phyloP scores from a whole-genome alignment of 768 basidiomycete species.

The Podaxis sp. region DNA sequence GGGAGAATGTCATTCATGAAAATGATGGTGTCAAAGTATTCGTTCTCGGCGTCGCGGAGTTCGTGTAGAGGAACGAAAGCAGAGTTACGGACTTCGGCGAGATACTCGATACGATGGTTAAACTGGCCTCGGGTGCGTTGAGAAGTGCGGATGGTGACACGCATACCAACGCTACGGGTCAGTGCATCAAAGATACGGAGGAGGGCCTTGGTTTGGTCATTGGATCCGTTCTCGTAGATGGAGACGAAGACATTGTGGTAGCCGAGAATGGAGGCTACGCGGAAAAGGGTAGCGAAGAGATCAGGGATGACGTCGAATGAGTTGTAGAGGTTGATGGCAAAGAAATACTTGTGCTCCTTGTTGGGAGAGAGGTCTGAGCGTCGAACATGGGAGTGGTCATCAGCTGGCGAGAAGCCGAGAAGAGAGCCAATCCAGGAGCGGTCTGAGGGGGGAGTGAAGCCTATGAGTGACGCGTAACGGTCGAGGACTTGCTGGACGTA shows the following conservation, averaged over 20 bases:
- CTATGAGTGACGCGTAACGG: slow-evolving; percentile 83
- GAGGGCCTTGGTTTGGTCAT: slow-evolving; percentile 97
- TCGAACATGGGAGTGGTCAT: slow-evolving; percentile 39
- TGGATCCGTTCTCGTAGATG: slow-evolving; percentile 99
- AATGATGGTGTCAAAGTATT: slow-evolving; percentile 93
- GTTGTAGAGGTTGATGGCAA: slow-evolving; percentile 99
- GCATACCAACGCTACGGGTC: slow-evolving; percentile 84
- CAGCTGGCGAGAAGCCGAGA: slow-evolving; percentile 35
- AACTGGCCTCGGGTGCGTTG: slow-evolving; percentile 93
- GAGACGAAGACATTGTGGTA: slow-evolving; percentile 98
- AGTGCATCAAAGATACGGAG: slow-evolving; percentile 94
- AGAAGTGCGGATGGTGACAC: slow-evolving; percentile 90
- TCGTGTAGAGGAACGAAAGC: slow-evolving; percentile 96
- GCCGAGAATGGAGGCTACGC: slow-evolving; percentile 86
- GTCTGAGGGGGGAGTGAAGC: slow-evolving; percentile 61
- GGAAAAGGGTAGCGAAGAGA: slow-evolving; percentile 94
- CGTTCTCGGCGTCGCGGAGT: slow-evolving; percentile 85
- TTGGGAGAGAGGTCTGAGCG: slow-evolving; percentile 34
- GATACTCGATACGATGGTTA: slow-evolving; percentile 99
- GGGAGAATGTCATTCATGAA: slow-evolving; percentile 99
- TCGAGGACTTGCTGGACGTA: slow-evolving; percentile 85
- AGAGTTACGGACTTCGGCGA: slow-evolving; percentile 99
- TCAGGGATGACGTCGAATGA: slow-evolving; percentile 99
- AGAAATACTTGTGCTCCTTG: slow-evolving; percentile 94
- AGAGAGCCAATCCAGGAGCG: slow-evolving; percentile 62